Evolutionary conservation across 192 early-diverging fungal species (phyloP), one percentile per base, ranked within the genome.

Genomic region (Podila horticola): DNA sequence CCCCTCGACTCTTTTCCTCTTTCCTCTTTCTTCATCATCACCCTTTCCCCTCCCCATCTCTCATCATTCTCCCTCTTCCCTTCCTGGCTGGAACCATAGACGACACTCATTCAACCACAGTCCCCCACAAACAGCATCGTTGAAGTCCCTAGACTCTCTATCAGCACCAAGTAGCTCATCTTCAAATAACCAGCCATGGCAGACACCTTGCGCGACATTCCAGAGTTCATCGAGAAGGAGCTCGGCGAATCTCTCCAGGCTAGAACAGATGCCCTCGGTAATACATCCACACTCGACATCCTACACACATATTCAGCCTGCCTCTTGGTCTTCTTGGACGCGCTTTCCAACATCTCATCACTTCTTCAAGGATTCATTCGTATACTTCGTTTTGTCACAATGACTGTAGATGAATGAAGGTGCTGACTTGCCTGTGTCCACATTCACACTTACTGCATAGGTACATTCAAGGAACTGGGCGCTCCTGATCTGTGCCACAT

Each of bases 401-500:
- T 26, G 28, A 62, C 52, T 13, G 22, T 62, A n/a, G 41, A 33
- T 45, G 31, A n/a, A 72, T 11, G 20, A 29, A 51, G 31, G 34
- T 81, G 13, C 34, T 51, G 10, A n/a, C 48, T 38, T 13, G 34
- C 50, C 19, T 48, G 10, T 36, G 34, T 36, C 26, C 30, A 29
- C 34, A 11, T 51, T 52, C 24, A 58, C 57, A 20, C n/a, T 66
- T 22, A 50, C 28, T 58, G 45, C 66, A 45, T 79, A 94, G 93
- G 89, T 51, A 85, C 93, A 71, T 92, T 95, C 75, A 92, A 96
- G 57, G 97, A 98, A 81, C 90, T 99, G 33, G 98, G 98, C 12
- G 97, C 98, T 51, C 97, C 98, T 6, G 98, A 99, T 83, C 88
- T 99, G 11, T 97, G 96, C 83, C 97, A 98, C 76, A 93, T 99